Evolutionary conservation across 1,284 basidiomycete genomes (phyloP), one percentile per base, ranked within the genome.

Genomic region (Coniferiporia sulphurascens): DNA sequence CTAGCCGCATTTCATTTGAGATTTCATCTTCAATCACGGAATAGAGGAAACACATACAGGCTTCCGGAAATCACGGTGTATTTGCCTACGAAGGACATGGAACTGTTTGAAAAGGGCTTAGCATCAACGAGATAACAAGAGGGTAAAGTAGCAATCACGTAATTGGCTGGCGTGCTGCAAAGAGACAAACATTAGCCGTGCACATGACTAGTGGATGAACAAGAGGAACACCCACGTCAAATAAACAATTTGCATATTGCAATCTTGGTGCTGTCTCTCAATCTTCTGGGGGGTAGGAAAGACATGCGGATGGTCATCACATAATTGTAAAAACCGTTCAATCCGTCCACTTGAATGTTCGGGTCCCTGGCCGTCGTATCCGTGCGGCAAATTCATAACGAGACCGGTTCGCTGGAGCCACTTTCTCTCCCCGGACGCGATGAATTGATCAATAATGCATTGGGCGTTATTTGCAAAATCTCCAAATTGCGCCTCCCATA

Each of bases 401-500:
- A 99, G 74, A 55, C 97, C 97, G 55, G 87, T 91, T 63, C 97
- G 87, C 77, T 99, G 96, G 58, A 98, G 74, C 97, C 97, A 99
- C 74, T 99, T 99, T 66, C 95, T 82, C 78, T 99, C 97, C 52
- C 96, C 96, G 17, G 95, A 91, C 32, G 95, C 94, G 64, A 99
- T 92, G 78, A 98, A 99, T 74, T 99, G 96, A 74, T 99, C 97
- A 68, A 99, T 98, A 74, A 99, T 98, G 73, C 89, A 91, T 76
- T 98, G 96, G 3, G 96, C 96, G 65, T 91, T 95, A 78, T 97
- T 97, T 51, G 89, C 93, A 73, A 98, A 99, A 75, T 99, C 97
- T 73, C 96, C 96, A 69, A 99, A 98, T 73, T 98, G 95, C 22
- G 93, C 97, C 75, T 99, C 97, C 97, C 97, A 99, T 70, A 99